phyloP scores from a whole-genome alignment of 2,329 filamentous ascomycete genomes.

The Ophioceras dolichostomum region DNA sequence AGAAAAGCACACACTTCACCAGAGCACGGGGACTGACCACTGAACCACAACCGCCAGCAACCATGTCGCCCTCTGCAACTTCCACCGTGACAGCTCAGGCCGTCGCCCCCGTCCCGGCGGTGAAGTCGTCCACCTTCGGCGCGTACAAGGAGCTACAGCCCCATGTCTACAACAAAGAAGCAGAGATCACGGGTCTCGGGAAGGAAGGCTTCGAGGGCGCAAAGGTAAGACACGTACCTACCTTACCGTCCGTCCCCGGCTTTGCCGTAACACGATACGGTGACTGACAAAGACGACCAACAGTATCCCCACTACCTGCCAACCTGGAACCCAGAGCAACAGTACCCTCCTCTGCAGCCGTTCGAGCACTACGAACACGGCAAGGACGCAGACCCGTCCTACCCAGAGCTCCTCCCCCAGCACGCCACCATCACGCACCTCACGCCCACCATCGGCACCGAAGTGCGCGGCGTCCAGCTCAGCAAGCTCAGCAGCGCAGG shows the following conservation, averaged over 20 bases:
- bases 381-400: slow-evolving; percentile 51
- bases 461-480: slow-evolving; percentile 55
- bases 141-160: not conserved
- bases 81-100: not conserved
- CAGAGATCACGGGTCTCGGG: slow-evolving; percentile 1
- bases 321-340: slow-evolving; percentile 45
- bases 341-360: slow-evolving; percentile 44
- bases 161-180: not conserved
- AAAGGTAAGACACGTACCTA: slow-evolving; percentile 2
- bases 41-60: too few species aligned
- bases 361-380: slow-evolving; percentile 60
- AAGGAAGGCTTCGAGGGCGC: slow-evolving; percentile 1
- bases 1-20: too few species aligned
- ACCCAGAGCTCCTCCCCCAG: slow-evolving; percentile 45
- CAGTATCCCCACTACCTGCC: slow-evolving; percentile 54
- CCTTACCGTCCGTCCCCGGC: too few species aligned
- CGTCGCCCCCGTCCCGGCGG: too few species aligned
- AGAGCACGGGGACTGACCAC: too few species aligned
- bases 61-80: slow-evolving; percentile 3
- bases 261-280: too few species aligned
- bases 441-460: slow-evolving; percentile 55
- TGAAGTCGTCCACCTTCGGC: too few species aligned
- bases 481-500: slow-evolving; percentile 47
- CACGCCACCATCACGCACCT: slow-evolving; percentile 38
- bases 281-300: too few species aligned